Evolutionary conservation across 208 protist species (phyloP).

Genomic region (Wallacemonas sp.): DNA sequence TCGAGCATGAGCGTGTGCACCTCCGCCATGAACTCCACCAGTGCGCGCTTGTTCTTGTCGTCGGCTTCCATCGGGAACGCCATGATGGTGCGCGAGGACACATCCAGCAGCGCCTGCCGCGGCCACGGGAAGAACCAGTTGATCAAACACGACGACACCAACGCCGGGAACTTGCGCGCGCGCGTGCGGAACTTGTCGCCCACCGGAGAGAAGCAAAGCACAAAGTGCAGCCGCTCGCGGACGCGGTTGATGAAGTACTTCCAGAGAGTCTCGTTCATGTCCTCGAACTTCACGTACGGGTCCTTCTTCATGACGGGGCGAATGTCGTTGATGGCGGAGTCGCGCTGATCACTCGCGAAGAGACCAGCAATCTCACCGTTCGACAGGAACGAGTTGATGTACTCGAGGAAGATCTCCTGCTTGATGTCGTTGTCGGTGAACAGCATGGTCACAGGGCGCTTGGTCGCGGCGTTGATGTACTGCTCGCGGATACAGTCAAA

Average conservation of each 20-base stretch:
- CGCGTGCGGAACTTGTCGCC: conserved; percentile 96
- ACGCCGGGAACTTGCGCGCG: conserved; percentile 96
- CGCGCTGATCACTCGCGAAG: conserved; percentile 97
- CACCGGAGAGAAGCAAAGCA: conserved; percentile 98
- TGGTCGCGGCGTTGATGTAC: conserved; percentile 84
- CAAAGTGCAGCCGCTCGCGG: conserved; percentile 96
- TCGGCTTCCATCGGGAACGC: conserved; percentile 93
- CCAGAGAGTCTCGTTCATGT: conserved; percentile 96
- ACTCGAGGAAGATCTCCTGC: conserved; percentile 97
- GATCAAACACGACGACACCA: conserved; percentile 97
- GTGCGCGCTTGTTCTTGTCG: conserved; percentile 83
- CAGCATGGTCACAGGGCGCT: conserved; percentile 93
- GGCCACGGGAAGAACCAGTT: conserved; percentile 99
- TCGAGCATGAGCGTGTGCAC: conserved; percentile 91
- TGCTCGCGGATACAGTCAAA: conserved; percentile 94
- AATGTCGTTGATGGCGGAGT: conserved; percentile 96
- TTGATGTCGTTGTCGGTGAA: conserved; percentile 99
- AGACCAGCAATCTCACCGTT: conserved; percentile 96
- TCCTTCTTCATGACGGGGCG: conserved; percentile 95
- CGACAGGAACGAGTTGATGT: conserved; percentile 97
- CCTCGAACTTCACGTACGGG: conserved; percentile 91
- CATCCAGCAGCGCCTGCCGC: conserved; percentile 93
- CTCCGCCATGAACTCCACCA: conserved; percentile 91
- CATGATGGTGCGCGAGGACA: conserved; percentile 89
- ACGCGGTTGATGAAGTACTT: conserved; percentile 97